Conservation (phyloP, 108 stramenopile species). For the Stephanodiscus minutulus region DNA sequence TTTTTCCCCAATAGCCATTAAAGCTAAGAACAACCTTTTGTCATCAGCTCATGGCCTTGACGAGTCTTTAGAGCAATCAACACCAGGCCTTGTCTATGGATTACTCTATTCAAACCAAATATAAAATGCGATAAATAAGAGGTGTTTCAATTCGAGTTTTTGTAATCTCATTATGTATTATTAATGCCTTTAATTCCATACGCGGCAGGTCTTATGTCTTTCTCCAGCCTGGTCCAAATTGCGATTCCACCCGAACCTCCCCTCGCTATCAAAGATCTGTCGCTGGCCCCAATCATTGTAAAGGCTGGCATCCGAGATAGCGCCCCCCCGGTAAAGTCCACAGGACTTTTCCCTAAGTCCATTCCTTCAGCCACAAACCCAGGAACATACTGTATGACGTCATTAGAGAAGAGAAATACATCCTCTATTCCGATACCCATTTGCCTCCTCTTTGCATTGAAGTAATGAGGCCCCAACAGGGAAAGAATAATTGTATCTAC, state of each 20-base stretch:
- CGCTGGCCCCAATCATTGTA: conserved; percentile 66
- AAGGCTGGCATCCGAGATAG: conserved; percentile 60
- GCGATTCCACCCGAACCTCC: conserved; percentile 70
- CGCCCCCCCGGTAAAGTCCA: conserved; percentile 30
- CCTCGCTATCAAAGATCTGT: conserved; percentile 63
- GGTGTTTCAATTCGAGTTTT: no score
- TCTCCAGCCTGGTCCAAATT: conserved; percentile 65
- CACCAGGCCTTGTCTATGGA: no score
- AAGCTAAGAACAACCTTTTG: no score
- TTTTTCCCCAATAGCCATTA: no score
- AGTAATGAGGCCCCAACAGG: conserved; percentile 58
- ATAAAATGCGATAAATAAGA: no score
- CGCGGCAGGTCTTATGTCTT: conserved; percentile 67
- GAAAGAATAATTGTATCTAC: conserved; percentile 52
- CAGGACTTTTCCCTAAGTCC: conserved; percentile 56
- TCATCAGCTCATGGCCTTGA: no score
- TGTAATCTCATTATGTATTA: not conserved
- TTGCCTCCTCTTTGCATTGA: conserved; percentile 50
- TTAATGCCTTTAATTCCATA: conserved; percentile 31
- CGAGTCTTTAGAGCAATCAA: no score
- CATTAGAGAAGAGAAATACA: conserved; percentile 50
- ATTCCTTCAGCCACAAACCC: conserved; percentile 52
- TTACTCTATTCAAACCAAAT: no score
- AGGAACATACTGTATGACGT: conserved; percentile 51
- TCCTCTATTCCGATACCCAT: conserved; percentile 68